Base-by-base conservation (phyloP, 768 basidiomycete species). In the Solioccasus polychromus region DNA sequence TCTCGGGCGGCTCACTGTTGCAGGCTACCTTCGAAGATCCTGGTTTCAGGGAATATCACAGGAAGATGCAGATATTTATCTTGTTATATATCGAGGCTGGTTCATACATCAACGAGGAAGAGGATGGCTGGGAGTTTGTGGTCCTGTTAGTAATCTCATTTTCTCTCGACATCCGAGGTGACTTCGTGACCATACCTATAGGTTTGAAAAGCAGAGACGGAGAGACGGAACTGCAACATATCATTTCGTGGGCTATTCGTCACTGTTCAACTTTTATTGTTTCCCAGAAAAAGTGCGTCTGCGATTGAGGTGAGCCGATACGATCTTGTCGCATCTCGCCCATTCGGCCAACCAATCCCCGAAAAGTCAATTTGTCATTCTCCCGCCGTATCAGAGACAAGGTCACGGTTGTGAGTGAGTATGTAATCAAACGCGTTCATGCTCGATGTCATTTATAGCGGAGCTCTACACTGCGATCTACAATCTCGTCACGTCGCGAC, bases 31-130 rank as follows among this genome's bases (percentile, higher is more conserved):
- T 89, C 80, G 66, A 80, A 46, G 89, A 91, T 0, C 79, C 87
- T 7, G 94, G 90, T 11, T 98, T 97, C 69, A 76, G 74, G 60
- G 92, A 95, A 66, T 92, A 91, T 50, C 95, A 97, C 60, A 77
- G 86, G 15, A 73, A 80, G 43, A 95, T 96, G 88, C 96, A 98
- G 67, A 62, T 97, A 39, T 97, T 96, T 64, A 91, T 97, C 52
- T 63, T 95, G 44, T 73, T 99, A 5, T 97, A 91, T 68, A 92
- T 99, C 57, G 96, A 99, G 62, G 96, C 80, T 10, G 96, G 94
- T 3, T 92, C 89, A 11, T 98, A 92, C 65, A 90, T 99, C 53
- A 80, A 85, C 57, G 95, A 97, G 53, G 89, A 90, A 5, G 95
- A 98, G 61, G 87, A 92, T 18, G 74, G 77, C 2, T 98, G 95